These are phyloP conservation scores for Tuber melanosporum DNA, from an alignment of 495 filamentous ascomycete species.

Conservation along the genomic window DNA sequence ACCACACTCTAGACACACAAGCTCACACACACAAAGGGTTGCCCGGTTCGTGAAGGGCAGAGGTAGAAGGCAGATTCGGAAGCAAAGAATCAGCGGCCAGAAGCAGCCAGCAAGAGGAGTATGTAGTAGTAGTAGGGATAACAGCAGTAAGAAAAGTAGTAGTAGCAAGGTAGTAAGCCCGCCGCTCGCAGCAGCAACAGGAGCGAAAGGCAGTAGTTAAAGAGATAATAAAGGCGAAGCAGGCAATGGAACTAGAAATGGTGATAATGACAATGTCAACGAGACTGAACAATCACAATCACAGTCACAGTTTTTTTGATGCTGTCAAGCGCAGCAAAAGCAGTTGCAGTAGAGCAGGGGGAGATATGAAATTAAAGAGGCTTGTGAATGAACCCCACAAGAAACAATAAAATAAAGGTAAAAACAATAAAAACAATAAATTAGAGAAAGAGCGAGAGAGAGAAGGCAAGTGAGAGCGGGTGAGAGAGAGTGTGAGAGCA, in stretches of 20 bases:
- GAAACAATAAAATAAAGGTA: neutral
- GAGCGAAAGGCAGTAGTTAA: neutral
- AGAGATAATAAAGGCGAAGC: neutral
- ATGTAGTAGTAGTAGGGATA: neutral
- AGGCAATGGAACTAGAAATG: neutral
- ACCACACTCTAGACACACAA: neutral
- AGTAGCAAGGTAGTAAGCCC: slow-evolving; percentile 31
- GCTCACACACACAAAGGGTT: slow-evolving; percentile 22
- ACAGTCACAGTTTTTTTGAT: neutral
- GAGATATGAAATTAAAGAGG: neutral
- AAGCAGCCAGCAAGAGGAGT: neutral
- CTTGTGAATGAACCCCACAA: neutral
- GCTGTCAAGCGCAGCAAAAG: neutral
- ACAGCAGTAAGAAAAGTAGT: slow-evolving; percentile 11
- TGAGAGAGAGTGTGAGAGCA: neutral
- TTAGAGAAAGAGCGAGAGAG: neutral
- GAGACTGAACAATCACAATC: neutral
- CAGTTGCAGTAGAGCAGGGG: neutral
- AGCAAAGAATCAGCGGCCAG: neutral
- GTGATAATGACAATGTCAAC: neutral
- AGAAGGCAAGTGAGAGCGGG: neutral
- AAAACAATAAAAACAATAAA: neutral
- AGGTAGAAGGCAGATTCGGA: slow-evolving; percentile 15
- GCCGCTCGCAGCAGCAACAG: slow-evolving; percentile 11
- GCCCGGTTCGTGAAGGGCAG: slow-evolving; percentile 22